Conservation (phyloP, 768 basidiomycete genomes). For the Naganishia kalamii region DNA sequence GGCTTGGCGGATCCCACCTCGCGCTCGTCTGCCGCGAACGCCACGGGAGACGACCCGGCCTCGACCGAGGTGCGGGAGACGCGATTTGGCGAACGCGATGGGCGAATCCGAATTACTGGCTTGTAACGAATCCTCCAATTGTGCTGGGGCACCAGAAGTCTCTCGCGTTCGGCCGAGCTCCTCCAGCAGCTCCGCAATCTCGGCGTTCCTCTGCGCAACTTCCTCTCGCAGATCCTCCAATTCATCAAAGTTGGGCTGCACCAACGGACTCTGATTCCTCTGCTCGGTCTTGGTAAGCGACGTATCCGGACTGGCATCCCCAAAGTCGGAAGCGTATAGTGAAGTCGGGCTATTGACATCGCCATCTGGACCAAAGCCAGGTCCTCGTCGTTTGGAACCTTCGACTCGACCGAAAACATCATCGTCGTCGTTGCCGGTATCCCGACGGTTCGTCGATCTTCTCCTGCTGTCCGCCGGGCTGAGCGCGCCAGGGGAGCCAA, state of each 20-base stretch:
- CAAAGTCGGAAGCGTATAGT: slow-evolving; percentile 42
- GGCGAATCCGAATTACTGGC: slow-evolving; percentile 14
- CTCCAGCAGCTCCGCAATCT: slow-evolving; percentile 7
- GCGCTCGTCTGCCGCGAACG: slow-evolving; percentile 13
- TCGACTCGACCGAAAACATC: slow-evolving; percentile 47
- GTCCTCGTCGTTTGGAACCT: slow-evolving; percentile 37
- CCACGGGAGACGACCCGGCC: slow-evolving; percentile 24
- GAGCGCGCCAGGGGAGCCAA: slow-evolving; percentile 34
- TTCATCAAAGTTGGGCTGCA: slow-evolving; percentile 38
- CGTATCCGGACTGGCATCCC: slow-evolving; percentile 36
- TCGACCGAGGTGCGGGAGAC: slow-evolving; percentile 20
- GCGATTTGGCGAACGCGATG: background rate
- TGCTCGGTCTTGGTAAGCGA: slow-evolving; percentile 37
- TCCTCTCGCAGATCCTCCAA: slow-evolving; percentile 39
- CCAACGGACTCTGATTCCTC: slow-evolving; percentile 36
- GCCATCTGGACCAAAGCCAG: slow-evolving; percentile 44
- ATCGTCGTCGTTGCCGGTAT: slow-evolving; percentile 35
- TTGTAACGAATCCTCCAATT: slow-evolving; percentile 19
- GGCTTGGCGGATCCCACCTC: slow-evolving; percentile 13
- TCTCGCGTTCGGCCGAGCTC: background rate
- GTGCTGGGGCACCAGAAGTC: slow-evolving; percentile 27
- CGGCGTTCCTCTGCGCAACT: slow-evolving; percentile 32
- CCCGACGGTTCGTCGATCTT: background rate
- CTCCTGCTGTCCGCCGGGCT: slow-evolving; percentile 18
- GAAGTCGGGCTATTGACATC: slow-evolving; percentile 38